Base-by-base conservation (phyloP, 2,329 filamentous ascomycete genomes). In the Apiospora hydei region DNA sequence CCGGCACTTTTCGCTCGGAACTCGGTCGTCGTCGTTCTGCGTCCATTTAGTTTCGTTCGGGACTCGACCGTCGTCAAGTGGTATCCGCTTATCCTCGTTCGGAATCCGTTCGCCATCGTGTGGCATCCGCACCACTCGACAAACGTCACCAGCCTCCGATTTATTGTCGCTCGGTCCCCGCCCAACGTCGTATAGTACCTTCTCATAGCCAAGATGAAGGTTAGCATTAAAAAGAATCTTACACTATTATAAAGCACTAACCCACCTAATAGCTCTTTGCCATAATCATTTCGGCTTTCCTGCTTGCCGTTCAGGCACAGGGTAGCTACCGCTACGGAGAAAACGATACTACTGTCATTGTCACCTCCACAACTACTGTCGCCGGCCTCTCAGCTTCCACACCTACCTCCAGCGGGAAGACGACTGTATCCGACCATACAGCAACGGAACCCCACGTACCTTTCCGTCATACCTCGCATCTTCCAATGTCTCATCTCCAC, bases 231-330 rank as follows among this genome's bases (percentile, higher is more conserved):
- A 3, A 34, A 38, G 3, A 41, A n/a, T 5, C 7, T 14, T 13
- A 3, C 5, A 38, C 1, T 18, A 41, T 38, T 13, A 3, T n/a
- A 11, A 14, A 13, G 8, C 4, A 14, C 34, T 64, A 18, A 64
- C 57, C 2, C 34, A 6, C 34, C 34, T 4, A 13, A n/a, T 14
- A 64, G 57, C n/a, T 41, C 18, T 1, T n/a, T 3, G 1, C n/a
- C 2, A 24, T 64, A 10, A 10, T 14, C 4, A 14, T 64, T 13
- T 41, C 34, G 57, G 21, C 34, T 64, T 64, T 41, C 34, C 34
- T 64, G 34, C 57, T 64, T n/a, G 57, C 57, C 11, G 21, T 64
- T 8, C 57, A 64, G 57, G 21, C 57, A 24, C 57, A 41, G 57
- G 57, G 34, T 5, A 38, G 34, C 10, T 64, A 64, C 18, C n/a